Evolutionary conservation across 192 early-diverging fungal genomes (phyloP), one percentile per base, ranked within the genome.

Genomic region (Gonapodya prolifera): DNA sequence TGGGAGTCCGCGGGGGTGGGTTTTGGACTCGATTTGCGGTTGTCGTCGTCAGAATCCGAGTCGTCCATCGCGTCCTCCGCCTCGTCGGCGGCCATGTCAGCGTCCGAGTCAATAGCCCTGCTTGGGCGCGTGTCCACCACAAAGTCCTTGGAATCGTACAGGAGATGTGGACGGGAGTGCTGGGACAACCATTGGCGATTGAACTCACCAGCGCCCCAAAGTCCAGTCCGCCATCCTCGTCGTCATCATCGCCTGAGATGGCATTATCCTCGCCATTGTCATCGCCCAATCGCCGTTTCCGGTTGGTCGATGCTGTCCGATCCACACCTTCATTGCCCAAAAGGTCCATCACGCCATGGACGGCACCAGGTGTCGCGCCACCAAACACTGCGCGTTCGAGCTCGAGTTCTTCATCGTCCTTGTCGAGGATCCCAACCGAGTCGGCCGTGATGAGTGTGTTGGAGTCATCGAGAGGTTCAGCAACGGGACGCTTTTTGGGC

Each of bases 341-440:
- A 30, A 35, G 32, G 0, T 69, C 75, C 17, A 79, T 75, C 35
- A 77, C 71, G 1, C 75, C 45, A 2, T 70, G 2, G 17, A 76
- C 16, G 2, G 75, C 23, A 29, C 76, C 74, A 1, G 61, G 78
- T 33, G 81, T 80, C 35, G 86, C 89, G 34, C 81, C 90, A 1
- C 94, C 94, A 87, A 95, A 94, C 28, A 94, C 88, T 35, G 93
- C 80, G 45, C 78, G 84, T 79, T 94, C 94, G 17, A 95, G 86
- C 79, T 91, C 92, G 8, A 83, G 70, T 78, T 95, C 94, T 1
- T 89, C 86, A 45, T 84, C 81, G 34, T 92, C 88, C 82, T 92
- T 93, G 8, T 61, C 45, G 23, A 61, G 23, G 8, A 8, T 8
- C 45, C 23, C 45, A 23, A 16, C 45, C 23, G 23, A 16, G 8